These are phyloP conservation scores for Peziza echinospora DNA, from an alignment of 495 filamentous ascomycete genomes.

Conservation along the genomic window DNA sequence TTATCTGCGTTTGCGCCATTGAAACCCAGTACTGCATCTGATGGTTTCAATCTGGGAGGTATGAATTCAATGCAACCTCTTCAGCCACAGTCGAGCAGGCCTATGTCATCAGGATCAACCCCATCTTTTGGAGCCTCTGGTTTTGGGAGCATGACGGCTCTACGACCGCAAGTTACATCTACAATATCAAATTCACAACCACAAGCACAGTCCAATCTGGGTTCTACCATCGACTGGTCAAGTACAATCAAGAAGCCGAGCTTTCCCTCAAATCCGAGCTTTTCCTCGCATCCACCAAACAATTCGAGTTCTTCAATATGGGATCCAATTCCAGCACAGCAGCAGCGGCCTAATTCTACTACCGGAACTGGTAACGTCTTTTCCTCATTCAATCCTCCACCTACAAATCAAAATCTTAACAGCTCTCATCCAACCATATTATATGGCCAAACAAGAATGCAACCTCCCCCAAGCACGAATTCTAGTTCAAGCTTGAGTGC, in stretches of 20 bases:
- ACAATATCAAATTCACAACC: neutral
- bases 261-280: neutral
- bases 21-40: neutral
- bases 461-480: constrained; percentile 18
- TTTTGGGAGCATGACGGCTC: neutral
- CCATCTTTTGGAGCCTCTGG: neutral
- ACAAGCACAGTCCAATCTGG: neutral
- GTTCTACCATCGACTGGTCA: neutral
- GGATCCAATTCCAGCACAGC: neutral
- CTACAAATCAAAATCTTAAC: neutral
- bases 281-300: too few relatives aligned
- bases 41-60: neutral
- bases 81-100: neutral
- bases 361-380: neutral
- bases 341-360: neutral
- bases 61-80: neutral
- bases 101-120: neutral
- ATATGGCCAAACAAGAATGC: constrained; percentile 8
- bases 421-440: neutral
- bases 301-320: neutral
- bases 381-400: neutral
- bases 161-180: neutral
- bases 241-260: neutral
- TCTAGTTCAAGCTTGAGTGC: constrained; percentile 1
- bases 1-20: neutral